Evolutionary conservation across 169 alveolate genomes (phyloP).

Genomic region (Plasmodium coatneyi): DNA sequence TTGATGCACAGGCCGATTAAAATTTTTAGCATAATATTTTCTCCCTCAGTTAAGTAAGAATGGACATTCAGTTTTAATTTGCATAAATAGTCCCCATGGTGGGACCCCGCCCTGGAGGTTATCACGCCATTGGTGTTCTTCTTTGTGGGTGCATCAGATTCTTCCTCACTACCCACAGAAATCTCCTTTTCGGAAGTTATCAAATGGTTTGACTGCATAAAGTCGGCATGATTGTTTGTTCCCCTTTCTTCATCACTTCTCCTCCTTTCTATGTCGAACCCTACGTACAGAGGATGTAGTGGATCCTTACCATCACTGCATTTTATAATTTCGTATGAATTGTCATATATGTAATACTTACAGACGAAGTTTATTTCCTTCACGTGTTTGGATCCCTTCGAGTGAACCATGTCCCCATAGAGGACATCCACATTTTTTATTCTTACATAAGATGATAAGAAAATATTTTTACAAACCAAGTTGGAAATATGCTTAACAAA

Average conservation of each 20-base stretch:
- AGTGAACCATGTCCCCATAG: slow-evolving; percentile 35
- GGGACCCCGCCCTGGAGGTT: background rate
- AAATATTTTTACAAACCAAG: slow-evolving; percentile 30
- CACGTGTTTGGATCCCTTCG: slow-evolving; percentile 6
- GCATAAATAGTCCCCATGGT: background rate
- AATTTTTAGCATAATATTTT: slow-evolving; percentile 3
- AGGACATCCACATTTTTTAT: slow-evolving; percentile 9
- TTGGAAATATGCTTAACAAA: slow-evolving; percentile 4
- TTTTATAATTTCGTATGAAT: slow-evolving; percentile 39
- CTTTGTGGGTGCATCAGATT: background rate
- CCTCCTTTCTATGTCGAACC: slow-evolving; percentile 23
- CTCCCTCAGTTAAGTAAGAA: slow-evolving; percentile 19
- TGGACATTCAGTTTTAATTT: slow-evolving; percentile 1
- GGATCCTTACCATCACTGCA: background rate
- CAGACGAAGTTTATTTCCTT: slow-evolving; percentile 27
- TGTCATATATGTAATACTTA: slow-evolving; percentile 36
- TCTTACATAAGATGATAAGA: background rate
- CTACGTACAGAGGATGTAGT: background rate
- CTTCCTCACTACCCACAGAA: background rate
- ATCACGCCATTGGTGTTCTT: background rate
- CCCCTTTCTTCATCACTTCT: background rate
- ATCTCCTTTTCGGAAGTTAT: background rate
- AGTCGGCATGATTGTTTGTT: background rate
- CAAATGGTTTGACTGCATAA: slow-evolving; percentile 18
- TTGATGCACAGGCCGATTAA: slow-evolving; percentile 27